Base-by-base conservation (phyloP, 805 yeast genomes). In the Pichia manshurica region DNA sequence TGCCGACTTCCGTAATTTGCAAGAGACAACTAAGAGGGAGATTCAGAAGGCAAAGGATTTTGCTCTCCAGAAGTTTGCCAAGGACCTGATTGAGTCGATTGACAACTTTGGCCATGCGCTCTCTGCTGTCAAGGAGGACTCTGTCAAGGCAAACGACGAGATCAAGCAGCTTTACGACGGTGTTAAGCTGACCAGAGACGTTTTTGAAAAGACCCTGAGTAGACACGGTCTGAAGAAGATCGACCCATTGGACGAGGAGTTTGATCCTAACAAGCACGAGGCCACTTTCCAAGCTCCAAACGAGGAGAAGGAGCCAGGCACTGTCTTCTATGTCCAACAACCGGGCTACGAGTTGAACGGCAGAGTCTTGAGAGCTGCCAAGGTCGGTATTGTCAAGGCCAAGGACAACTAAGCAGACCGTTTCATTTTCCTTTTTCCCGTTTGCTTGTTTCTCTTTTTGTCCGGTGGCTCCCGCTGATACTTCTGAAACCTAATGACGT, bases 1-100 rank as follows among this genome's bases (percentile, higher is more conserved):
- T 48, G 96, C 96, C 22, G 97, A 89, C 66, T 90, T 88, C 82
- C 81, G 96, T 59, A 88, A 87, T 69, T 73, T 89, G 59, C 97
- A 89, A 72, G 91, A 86, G 63, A 82, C 90, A 44, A 87, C 96
- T 51, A 84, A 86, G 69, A 77, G 86, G 57, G 96, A 90, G 64
- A 73, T 86, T 47, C 84, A 85, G 68, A 86, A 86, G 70, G 88
- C 96, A 46, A 83, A 75, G 63, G 96, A 87, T 62, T 89, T 82
- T 69, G 96, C 96, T 0, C 73, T 90, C 55, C 95, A 89, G 67
- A 89, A 87, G 67, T 89, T 89, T 64, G 93, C 96, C 55, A 84
- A 81, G 67, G 97, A 89, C 57, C 75, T 89, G 63, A 74, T 89
- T 57, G 96, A 89, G 62, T 84, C 96, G 6, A 78, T 89, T 38